Percentiles rank a stretch among this genome's conserved stretches.
Evolutionary conservation across 805 yeast species (phyloP).

Genomic region (Monosporozyma unispora): DNA sequence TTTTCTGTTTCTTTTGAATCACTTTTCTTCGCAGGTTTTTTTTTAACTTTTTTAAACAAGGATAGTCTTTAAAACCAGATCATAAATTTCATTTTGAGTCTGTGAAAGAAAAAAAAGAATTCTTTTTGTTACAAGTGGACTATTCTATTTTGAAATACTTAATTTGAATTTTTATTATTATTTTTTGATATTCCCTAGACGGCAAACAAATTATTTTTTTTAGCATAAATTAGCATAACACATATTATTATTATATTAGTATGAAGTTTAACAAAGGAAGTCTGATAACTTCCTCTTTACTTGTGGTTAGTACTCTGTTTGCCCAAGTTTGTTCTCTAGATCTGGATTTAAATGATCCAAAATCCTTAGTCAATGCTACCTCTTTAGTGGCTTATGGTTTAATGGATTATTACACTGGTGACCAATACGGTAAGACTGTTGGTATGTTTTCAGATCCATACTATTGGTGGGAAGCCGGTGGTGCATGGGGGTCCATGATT

Average conservation of each 20-base stretch:
- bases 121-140: too few relatives aligned
- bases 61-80: too few relatives aligned
- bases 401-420: conserved; percentile 73
- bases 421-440: conserved; percentile 58
- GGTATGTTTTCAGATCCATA: conserved; percentile 88
- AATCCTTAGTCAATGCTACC: conserved; percentile 40
- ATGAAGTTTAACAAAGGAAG: background rate
- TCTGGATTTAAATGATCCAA: conserved; percentile 25
- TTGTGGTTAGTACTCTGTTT: background rate
- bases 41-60: too few relatives aligned
- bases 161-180: too few relatives aligned
- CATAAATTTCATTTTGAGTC: too few relatives aligned
- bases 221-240: background rate
- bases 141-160: too few relatives aligned
- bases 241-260: background rate
- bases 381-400: conserved; percentile 58
- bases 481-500: conserved; percentile 81
- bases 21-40: too few relatives aligned
- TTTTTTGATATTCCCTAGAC: too few relatives aligned
- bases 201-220: too few relatives aligned
- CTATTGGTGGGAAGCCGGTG: conserved; percentile 99
- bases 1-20: too few relatives aligned
- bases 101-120: too few relatives aligned
- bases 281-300: background rate
- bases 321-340: conserved; percentile 12